These are phyloP conservation scores for Hordeum pubiflorum DNA, from an alignment of 202 grass and related monocot genomes.

Conservation along the genomic window DNA sequence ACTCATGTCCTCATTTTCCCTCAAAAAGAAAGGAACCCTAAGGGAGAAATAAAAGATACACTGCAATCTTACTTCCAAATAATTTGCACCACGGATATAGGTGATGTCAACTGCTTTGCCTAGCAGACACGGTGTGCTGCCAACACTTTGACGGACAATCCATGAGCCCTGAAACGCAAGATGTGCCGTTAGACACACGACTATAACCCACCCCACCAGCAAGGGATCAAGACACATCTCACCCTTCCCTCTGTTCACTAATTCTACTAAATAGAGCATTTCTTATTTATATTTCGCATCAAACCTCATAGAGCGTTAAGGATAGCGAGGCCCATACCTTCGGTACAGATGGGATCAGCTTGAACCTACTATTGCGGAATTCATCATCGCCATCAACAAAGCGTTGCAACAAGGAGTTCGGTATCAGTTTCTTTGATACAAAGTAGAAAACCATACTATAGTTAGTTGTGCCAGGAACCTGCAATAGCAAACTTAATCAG, in stretches of 20 bases:
- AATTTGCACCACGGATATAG: slow-evolving; percentile 79
- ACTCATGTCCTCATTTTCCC: neutral
- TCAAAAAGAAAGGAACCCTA: neutral
- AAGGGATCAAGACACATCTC: neutral
- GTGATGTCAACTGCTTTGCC: slow-evolving; percentile 94
- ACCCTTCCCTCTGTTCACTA: neutral
- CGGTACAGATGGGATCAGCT: slow-evolving; percentile 91
- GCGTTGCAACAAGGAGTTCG: slow-evolving; percentile 78
- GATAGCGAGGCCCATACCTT: slow-evolving; percentile 43
- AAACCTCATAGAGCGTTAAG: neutral
- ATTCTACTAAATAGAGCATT: neutral
- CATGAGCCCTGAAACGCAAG: slow-evolving; percentile 70
- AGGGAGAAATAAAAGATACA: neutral
- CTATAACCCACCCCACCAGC: neutral
- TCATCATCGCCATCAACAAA: slow-evolving; percentile 97
- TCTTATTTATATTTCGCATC: slow-evolving; percentile 3
- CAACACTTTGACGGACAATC: slow-evolving; percentile 98
- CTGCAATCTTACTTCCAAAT: slow-evolving; percentile 62
- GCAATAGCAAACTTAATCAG: slow-evolving; percentile 36
- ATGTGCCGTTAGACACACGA: neutral
- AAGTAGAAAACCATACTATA: slow-evolving; percentile 99
- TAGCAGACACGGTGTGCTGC: slow-evolving; percentile 86
- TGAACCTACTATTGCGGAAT: slow-evolving; percentile 96
- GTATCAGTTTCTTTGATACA: slow-evolving; percentile 61
- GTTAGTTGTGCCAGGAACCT: slow-evolving; percentile 92